Conservation (phyloP, 768 basidiomycete species). For the Phaeotremella skinneri region DNA sequence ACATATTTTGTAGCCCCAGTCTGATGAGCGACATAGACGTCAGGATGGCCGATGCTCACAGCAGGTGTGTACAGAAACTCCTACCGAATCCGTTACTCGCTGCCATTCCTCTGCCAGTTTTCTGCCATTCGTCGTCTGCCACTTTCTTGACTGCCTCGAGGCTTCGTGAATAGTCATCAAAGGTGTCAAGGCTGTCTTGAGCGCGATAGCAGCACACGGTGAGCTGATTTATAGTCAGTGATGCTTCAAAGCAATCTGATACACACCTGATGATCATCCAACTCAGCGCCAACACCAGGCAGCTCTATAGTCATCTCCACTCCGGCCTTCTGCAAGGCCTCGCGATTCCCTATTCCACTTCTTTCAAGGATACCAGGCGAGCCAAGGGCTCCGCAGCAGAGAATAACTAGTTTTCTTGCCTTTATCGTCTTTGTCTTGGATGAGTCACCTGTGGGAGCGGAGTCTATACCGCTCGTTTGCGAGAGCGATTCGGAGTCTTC, state of each 20-base stretch:
- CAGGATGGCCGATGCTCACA: neutral
- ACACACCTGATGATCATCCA: constrained; percentile 26
- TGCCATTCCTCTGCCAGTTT: constrained; percentile 13
- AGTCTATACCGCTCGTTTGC: no score
- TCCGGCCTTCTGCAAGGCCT: neutral
- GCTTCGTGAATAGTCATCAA: constrained; percentile 13
- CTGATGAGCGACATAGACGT: constrained; percentile 3
- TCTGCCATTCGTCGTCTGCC: constrained; percentile 11
- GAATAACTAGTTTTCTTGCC: constrained; percentile 3
- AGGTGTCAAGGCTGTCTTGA: constrained; percentile 13
- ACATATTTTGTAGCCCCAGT: constrained; percentile 21
- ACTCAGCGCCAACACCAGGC: constrained; percentile 24
- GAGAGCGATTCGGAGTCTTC: no score
- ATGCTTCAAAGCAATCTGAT: neutral
- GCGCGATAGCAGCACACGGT: constrained; percentile 15
- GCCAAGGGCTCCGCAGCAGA: constrained; percentile 12
- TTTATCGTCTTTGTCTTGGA: constrained; percentile 2
- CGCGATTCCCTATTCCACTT: constrained; percentile 13
- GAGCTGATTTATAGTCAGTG: constrained; percentile 11
- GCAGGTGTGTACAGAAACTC: no score
- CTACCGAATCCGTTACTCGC: constrained; percentile 20
- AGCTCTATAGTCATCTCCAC: constrained; percentile 8
- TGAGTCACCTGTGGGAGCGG: no score
- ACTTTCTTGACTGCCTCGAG: constrained; percentile 4
- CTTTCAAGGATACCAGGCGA: constrained; percentile 11